Evolutionary conservation across 495 filamentous ascomycete species (phyloP).

Genomic region (Daldinia bambusicola): DNA sequence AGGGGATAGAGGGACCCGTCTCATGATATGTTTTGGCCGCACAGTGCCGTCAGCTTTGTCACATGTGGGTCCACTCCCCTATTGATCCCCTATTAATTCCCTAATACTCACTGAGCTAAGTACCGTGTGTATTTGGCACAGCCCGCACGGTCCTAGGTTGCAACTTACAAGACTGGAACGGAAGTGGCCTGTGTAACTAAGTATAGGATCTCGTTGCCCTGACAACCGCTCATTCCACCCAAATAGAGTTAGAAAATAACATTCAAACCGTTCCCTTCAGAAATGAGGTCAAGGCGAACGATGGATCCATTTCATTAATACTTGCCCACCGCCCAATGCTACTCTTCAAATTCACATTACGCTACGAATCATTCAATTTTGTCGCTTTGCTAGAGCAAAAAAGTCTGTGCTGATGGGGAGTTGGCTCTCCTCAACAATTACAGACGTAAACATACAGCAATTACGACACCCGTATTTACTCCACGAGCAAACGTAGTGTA

Average conservation of each 20-base stretch:
- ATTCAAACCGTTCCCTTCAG: slow-evolving; percentile 20
- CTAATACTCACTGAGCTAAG: neutral
- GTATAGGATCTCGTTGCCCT: slow-evolving; percentile 30
- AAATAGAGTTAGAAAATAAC: slow-evolving; percentile 32
- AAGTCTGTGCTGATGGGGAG: slow-evolving; percentile 22
- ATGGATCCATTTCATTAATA: slow-evolving; percentile 21
- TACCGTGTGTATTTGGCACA: slow-evolving; percentile 4
- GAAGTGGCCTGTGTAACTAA: slow-evolving; percentile 25
- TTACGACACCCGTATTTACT: slow-evolving; percentile 22
- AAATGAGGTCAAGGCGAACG: slow-evolving; percentile 16
- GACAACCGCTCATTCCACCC: slow-evolving; percentile 29
- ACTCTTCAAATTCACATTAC: slow-evolving; percentile 17
- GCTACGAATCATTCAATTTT: neutral
- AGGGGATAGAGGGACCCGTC: slow-evolving; percentile 41
- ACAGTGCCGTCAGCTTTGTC: slow-evolving; percentile 29
- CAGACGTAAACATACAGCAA: slow-evolving; percentile 28
- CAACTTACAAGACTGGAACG: neutral
- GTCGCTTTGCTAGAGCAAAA: slow-evolving; percentile 4
- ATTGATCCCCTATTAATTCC: too few species aligned
- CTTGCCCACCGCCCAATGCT: slow-evolving; percentile 12
- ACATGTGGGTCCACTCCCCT: slow-evolving; percentile 10
- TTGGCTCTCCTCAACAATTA: slow-evolving; percentile 22
- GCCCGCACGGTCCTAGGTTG: neutral
- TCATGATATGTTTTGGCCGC: slow-evolving; percentile 44
- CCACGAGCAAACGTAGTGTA: neutral